phyloP scores from a whole-genome alignment of 306 rosid genomes.

The Acacia confusa region DNA sequence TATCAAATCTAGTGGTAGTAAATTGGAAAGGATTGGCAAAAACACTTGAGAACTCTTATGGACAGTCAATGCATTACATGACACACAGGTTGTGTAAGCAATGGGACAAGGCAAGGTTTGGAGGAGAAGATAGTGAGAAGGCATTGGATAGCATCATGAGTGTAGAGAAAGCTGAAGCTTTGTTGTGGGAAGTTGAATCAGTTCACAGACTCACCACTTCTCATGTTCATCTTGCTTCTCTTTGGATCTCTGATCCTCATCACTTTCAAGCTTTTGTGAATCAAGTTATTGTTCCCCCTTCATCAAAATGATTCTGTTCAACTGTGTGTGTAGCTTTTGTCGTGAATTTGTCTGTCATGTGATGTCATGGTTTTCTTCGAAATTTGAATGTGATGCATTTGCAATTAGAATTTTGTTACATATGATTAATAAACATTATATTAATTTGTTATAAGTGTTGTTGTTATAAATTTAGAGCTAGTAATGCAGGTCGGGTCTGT shows the following conservation, averaged over 20 bases:
- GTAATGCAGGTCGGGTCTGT: too few species aligned
- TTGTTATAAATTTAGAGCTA: too few species aligned
- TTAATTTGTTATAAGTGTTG: too few species aligned
- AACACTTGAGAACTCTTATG: slow-evolving; percentile 26
- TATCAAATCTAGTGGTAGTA: not conserved
- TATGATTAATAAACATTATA: too few species aligned
- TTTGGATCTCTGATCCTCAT: slow-evolving; percentile 32
- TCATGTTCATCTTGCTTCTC: slow-evolving; percentile 33
- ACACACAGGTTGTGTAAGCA: slow-evolving; percentile 36
- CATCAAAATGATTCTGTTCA: not conserved
- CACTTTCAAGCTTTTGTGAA: slow-evolving; percentile 9
- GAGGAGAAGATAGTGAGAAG: slow-evolving; percentile 27
- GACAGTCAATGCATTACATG: slow-evolving; percentile 43
- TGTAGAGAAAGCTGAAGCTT: slow-evolving; percentile 21
- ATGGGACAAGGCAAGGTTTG: slow-evolving; percentile 47
- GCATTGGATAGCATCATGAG: slow-evolving; percentile 18
- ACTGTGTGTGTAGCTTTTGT: too few species aligned
- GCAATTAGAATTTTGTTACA: too few species aligned
- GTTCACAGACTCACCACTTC: slow-evolving; percentile 35
- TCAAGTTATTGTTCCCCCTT: slow-evolving; percentile 19
- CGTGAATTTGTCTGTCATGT: too few species aligned
- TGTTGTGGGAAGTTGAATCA: slow-evolving; percentile 37
- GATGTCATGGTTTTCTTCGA: too few species aligned
- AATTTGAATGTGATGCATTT: too few species aligned
- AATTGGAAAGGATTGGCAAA: slow-evolving; percentile 37